These are phyloP conservation scores for Diutina ranongensis DNA, from an alignment of 1,139 yeast species.

Conservation along the genomic window DNA sequence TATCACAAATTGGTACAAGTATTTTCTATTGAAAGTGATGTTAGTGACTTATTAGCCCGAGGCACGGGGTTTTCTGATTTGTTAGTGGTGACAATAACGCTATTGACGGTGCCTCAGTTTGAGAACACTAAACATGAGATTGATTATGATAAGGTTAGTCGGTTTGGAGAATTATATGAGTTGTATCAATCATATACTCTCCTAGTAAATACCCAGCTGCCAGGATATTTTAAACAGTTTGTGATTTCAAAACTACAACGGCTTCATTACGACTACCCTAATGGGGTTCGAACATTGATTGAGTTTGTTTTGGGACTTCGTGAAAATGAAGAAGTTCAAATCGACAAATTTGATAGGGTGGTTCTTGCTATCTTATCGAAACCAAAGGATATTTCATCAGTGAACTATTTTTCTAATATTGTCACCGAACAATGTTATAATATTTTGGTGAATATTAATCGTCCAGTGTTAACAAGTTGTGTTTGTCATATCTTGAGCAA, in stretches of 20 bases:
- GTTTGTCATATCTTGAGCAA: conserved; percentile 43
- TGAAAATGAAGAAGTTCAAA: conserved; percentile 57
- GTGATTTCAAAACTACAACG: conserved; percentile 36
- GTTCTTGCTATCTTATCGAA: conserved; percentile 49
- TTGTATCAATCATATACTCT: conserved; percentile 45
- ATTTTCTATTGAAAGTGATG: conserved; percentile 34
- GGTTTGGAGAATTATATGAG: conserved; percentile 47
- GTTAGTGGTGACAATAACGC: conserved; percentile 42
- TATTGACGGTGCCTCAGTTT: conserved; percentile 32
- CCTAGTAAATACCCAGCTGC: conserved; percentile 31
- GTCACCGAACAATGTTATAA: conserved; percentile 40
- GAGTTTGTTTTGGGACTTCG: conserved; percentile 73
- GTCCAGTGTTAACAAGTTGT: conserved; percentile 51
- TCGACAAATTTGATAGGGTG: conserved; percentile 55
- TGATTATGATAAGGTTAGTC: conserved; percentile 13
- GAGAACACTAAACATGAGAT: conserved; percentile 8
- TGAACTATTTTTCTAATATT: conserved; percentile 30
- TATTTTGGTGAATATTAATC: conserved; percentile 45
- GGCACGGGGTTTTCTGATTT: conserved; percentile 73
- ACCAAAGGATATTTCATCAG: conserved; percentile 39
- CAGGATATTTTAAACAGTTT: conserved; percentile 28
- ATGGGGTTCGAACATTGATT: conserved; percentile 62
- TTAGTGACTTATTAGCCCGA: conserved; percentile 42
- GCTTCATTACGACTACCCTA: conserved; percentile 46
- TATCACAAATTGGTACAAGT: conserved; percentile 23